phyloP scores from a whole-genome alignment of 78 protist species.

The Creolimax fragrantissima region DNA sequence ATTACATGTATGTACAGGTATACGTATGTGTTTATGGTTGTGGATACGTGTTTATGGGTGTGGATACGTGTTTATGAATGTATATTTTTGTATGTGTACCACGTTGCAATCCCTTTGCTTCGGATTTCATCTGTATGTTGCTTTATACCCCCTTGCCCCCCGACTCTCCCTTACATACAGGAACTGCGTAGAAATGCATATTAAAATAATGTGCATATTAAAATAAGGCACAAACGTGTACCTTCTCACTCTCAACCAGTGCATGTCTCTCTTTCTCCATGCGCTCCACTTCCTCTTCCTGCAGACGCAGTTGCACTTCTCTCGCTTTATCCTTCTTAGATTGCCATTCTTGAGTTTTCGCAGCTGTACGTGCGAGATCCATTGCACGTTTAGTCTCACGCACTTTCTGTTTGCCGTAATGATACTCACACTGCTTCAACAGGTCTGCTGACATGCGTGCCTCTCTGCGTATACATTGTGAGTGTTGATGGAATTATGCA shows the following conservation, averaged over 20 bases:
- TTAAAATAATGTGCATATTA: neutral
- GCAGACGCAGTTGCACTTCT: too few relatives aligned
- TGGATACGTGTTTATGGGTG: neutral
- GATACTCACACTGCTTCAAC: neutral
- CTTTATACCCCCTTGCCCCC: neutral
- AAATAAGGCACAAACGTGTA: neutral
- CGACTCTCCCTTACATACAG: neutral
- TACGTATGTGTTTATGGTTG: neutral
- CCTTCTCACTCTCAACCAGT: neutral
- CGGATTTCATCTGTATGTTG: neutral
- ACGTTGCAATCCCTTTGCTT: neutral
- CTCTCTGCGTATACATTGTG: neutral
- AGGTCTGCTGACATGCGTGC: neutral
- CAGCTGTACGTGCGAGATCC: neutral
- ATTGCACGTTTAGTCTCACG: neutral
- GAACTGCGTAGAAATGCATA: neutral
- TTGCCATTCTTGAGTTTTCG: too few relatives aligned
- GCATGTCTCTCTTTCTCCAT: too few relatives aligned
- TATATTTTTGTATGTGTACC: neutral
- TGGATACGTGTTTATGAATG: neutral
- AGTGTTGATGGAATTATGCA: neutral
- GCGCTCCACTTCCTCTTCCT: too few relatives aligned
- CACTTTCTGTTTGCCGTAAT: neutral
- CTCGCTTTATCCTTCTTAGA: too few relatives aligned
- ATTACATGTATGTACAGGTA: neutral